Conservation (phyloP, 2,329 filamentous ascomycete species). For the Sordariomycetes sp. region DNA sequence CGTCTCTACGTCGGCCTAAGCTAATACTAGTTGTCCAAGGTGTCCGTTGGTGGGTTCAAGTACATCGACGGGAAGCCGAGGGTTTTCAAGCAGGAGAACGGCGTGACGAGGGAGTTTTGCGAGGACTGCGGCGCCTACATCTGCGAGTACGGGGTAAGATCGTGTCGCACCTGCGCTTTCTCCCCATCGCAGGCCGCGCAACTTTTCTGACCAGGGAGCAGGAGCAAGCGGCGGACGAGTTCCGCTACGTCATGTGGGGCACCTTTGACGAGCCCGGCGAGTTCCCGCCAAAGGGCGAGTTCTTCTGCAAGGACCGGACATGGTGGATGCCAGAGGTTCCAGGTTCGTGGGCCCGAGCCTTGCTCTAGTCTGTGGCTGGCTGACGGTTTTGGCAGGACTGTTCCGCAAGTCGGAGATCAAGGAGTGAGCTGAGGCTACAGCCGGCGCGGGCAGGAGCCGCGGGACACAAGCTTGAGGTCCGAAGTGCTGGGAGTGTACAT, state of each 20-base stretch:
- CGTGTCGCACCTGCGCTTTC: too few species aligned
- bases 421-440: constrained; percentile 9
- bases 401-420: constrained; percentile 32
- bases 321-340: constrained; percentile 36
- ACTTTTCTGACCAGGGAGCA: constrained; percentile 1
- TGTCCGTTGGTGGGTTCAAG: constrained; percentile 13
- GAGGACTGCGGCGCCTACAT: constrained; percentile 16
- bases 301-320: constrained; percentile 33
- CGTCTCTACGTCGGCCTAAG: too few species aligned
- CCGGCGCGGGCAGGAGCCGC: too few species aligned
- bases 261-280: constrained; percentile 32
- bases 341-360: constrained; percentile 15
- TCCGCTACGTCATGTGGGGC: constrained; percentile 29
- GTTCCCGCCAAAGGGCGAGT: constrained; percentile 38
- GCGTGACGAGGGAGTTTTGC: constrained; percentile 18
- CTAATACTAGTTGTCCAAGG: constrained; percentile 7
- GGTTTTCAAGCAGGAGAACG: constrained; percentile 16
- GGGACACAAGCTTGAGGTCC: too few species aligned
- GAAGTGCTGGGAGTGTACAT: too few species aligned
- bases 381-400: constrained; percentile 15
- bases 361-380: background rate
- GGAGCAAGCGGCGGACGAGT: constrained; percentile 28
- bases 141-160: constrained; percentile 18
- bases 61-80: constrained; percentile 13
- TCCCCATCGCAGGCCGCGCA: too few species aligned